Base-by-base conservation (phyloP, 2,329 filamentous ascomycete genomes). In the Diaporthe eres region DNA sequence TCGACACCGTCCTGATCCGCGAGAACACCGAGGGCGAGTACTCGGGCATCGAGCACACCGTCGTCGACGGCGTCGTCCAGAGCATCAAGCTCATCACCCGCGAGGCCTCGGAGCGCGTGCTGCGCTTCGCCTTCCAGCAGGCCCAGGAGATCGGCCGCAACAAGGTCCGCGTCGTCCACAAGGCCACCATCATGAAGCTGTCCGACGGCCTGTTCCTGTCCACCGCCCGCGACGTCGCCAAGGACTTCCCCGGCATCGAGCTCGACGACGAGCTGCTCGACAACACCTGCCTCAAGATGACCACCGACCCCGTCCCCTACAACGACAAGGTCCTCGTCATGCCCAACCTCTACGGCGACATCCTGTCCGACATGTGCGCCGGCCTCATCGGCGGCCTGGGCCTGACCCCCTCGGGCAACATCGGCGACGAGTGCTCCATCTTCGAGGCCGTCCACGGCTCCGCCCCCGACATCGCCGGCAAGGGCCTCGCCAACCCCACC, bases 111-210 rank as follows among this genome's bases (percentile, higher is more conserved):
- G 97, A 99, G 92, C 94, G 97, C 81, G 97, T 99, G 74, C 92
- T 98, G 80, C 94, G 96, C 84, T 99, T 95, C 86, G 97, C 97
- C 82, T 99, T 99, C 93, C 96, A 99, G 89, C 95, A 99, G 85
- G 97, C 97, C 81, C 91, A 97, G 86, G 92, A 95, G 81, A 94
- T 98, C 83, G 95, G 96, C 87, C 94, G 95, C 90, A 96, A 92
- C 85, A 98, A 98, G 94, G 96, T 98, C 83, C 95, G 96, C 83
- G 96, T 95, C 77, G 96, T 98, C 79, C 97, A 99, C 94, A 99
- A 99, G 92, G 97, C 97, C 85, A 98, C 97, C 84, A 99, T 99
- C 89, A 99, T 99, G 97, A 99, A 99, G 93, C 98, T 98, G 95
- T 96, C 94, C 84, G 97, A 99, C 86, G 97, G 97, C 88, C 94